Conservation (phyloP, 805 yeast species). For the Saturnispora sekii region DNA sequence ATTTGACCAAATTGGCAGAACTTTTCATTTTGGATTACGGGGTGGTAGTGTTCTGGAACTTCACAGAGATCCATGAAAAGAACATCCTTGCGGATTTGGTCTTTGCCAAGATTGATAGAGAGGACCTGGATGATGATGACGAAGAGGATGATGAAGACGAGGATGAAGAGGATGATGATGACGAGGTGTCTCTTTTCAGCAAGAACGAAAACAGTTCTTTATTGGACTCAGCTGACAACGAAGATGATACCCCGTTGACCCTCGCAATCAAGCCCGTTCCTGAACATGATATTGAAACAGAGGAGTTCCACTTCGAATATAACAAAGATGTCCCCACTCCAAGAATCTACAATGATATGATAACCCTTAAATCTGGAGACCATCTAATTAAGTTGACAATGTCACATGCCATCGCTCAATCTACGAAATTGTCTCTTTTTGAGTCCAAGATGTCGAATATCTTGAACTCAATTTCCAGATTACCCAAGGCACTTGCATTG, state of each 20-base stretch:
- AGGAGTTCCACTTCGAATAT: conserved; percentile 72
- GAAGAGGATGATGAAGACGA: conserved; percentile 29
- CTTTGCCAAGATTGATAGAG: conserved; percentile 41
- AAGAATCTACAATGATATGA: conserved; percentile 86
- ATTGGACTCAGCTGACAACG: conserved; percentile 4
- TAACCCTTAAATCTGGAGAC: conserved; percentile 82
- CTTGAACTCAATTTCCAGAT: conserved; percentile 72
- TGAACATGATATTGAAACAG: conserved; percentile 89
- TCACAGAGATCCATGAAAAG: conserved; percentile 85
- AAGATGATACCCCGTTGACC: conserved; percentile 19
- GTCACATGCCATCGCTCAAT: conserved; percentile 96
- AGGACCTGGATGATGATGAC: conserved; percentile 36
- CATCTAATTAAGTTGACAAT: conserved; percentile 86
- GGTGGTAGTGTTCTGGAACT: conserved; percentile 97
- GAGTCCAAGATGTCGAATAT: conserved; percentile 86
- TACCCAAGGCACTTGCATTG: conserved; percentile 83
- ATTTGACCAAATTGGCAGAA: conserved; percentile 64
- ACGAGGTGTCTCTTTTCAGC: background rate
- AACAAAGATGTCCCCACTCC: conserved; percentile 38
- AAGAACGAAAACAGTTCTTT: conserved; percentile 5
- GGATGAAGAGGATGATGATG: conserved; percentile 19
- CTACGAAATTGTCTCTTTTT: conserved; percentile 82
- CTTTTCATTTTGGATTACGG: conserved; percentile 87
- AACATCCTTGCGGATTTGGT: conserved; percentile 86
- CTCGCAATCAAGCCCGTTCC: conserved; percentile 64